Conservation (phyloP, 2,329 filamentous ascomycete genomes). For the Fusarium multiceps region DNA sequence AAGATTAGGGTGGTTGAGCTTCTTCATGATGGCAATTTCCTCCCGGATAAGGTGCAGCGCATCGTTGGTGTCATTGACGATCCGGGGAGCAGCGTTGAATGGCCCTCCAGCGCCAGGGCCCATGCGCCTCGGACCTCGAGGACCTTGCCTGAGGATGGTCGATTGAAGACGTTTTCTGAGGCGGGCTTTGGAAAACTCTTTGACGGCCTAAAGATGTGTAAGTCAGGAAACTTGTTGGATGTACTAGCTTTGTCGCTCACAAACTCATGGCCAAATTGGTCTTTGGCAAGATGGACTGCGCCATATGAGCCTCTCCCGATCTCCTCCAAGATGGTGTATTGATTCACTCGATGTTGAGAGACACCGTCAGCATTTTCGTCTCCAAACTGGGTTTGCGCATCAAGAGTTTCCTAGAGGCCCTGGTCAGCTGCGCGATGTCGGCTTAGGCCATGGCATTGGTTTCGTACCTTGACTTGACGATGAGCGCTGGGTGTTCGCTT, state of each 20-base stretch:
- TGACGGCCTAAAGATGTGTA: conserved; percentile 76
- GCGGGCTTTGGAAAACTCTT: conserved; percentile 95
- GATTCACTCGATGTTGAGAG: conserved; percentile 89
- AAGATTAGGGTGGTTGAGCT: conserved; percentile 93
- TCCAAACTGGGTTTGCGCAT: conserved; percentile 87
- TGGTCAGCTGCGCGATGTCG: conserved; percentile 19
- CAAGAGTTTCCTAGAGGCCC: conserved; percentile 79
- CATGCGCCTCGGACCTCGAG: conserved; percentile 49
- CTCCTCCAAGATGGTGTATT: conserved; percentile 93
- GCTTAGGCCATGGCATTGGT: background rate
- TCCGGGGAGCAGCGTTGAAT: conserved; percentile 45
- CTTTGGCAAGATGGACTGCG: conserved; percentile 87
- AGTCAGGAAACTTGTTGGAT: conserved; percentile 16
- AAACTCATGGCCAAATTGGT: conserved; percentile 93
- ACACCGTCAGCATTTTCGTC: conserved; percentile 85
- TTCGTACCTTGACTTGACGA: conserved; percentile 66
- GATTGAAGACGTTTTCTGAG: conserved; percentile 91
- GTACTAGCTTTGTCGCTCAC: conserved; percentile 63
- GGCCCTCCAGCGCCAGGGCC: conserved; percentile 42
- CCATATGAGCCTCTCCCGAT: conserved; percentile 98
- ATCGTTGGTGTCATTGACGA: conserved; percentile 70
- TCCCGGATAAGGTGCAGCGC: conserved; percentile 90
- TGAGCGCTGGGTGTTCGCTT: conserved; percentile 67
- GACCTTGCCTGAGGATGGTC: conserved; percentile 75
- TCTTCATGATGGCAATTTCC: conserved; percentile 99